Evolutionary conservation across 169 alveolate genomes (phyloP).

Genomic region (Plasmodium coatneyi): DNA sequence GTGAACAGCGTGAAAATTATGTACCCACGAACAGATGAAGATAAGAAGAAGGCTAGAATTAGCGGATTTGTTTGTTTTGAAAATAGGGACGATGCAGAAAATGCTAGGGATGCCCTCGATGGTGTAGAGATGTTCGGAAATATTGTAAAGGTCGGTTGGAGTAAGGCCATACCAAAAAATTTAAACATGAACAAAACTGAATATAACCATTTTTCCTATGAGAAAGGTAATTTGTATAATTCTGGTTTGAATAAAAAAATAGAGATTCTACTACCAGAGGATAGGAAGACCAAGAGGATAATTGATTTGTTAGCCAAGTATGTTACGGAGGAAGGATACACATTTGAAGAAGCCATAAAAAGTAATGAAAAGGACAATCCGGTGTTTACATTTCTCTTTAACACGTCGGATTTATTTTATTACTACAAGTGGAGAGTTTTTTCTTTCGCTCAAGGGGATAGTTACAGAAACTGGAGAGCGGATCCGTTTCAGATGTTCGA

Average conservation of each 20-base stretch:
- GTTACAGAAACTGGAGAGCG: slow-evolving; percentile 72
- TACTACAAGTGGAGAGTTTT: slow-evolving; percentile 74
- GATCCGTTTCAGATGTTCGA: slow-evolving; percentile 71
- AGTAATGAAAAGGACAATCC: slow-evolving; percentile 54
- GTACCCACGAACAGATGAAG: slow-evolving; percentile 90
- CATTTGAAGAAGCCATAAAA: slow-evolving; percentile 70
- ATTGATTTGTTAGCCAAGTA: slow-evolving; percentile 82
- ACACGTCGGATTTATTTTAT: slow-evolving; percentile 52
- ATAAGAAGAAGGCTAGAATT: slow-evolving; percentile 81
- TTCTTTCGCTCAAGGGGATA: slow-evolving; percentile 75
- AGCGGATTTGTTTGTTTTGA: slow-evolving; percentile 88
- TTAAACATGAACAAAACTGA: slow-evolving; percentile 10
- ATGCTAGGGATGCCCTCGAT: slow-evolving; percentile 86
- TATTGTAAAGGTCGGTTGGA: slow-evolving; percentile 86
- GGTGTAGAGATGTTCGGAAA: slow-evolving; percentile 84
- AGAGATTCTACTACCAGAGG: slow-evolving; percentile 79
- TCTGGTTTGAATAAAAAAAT: slow-evolving; percentile 50
- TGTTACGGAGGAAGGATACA: slow-evolving; percentile 78
- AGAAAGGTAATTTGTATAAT: slow-evolving; percentile 5
- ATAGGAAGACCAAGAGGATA: slow-evolving; percentile 71
- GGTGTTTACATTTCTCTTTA: slow-evolving; percentile 44
- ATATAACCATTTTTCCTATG: background rate
- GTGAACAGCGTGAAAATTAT: slow-evolving; percentile 88
- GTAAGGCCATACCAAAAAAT: slow-evolving; percentile 68
- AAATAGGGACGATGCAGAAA: slow-evolving; percentile 83